Evolutionary conservation across 805 yeast species (phyloP).

Genomic region (Scheffersomyces amazonensis): DNA sequence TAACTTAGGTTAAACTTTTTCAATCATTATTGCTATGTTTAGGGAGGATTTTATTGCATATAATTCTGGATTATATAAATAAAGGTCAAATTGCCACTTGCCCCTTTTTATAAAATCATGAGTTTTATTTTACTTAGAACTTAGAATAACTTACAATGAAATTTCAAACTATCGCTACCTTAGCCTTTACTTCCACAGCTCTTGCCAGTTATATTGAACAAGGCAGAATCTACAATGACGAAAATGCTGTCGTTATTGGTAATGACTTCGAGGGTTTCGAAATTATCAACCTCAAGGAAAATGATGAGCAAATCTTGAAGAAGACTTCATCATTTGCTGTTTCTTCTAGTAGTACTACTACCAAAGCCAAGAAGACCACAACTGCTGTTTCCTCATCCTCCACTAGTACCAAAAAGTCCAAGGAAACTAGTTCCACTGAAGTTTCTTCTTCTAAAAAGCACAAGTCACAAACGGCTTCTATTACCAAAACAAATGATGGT

Average conservation of each 20-base stretch:
- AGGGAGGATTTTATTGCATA: no score
- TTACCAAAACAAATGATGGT: conserved; percentile 10
- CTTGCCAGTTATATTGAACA: conserved; percentile 7
- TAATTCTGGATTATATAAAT: no score
- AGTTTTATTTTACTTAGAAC: no score
- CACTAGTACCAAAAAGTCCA: not conserved
- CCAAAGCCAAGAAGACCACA: conserved; percentile 1
- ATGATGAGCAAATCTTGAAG: not conserved
- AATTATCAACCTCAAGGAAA: conserved; percentile 1
- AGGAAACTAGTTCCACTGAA: not conserved
- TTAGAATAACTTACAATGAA: no score
- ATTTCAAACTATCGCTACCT: conserved; percentile 4
- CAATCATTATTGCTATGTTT: no score
- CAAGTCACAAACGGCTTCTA: conserved; percentile 8
- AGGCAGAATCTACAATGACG: conserved; percentile 7
- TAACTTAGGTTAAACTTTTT: no score
- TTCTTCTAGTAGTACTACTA: not conserved
- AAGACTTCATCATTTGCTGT: not conserved
- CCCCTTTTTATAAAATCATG: no score
- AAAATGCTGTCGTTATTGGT: conserved; percentile 4
- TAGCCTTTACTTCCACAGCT: conserved; percentile 4
- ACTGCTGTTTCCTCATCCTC: not conserved
- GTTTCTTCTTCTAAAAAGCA: conserved; percentile 3
- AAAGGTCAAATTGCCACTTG: no score
- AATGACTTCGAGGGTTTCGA: not conserved